Percentiles rank a stretch among this genome's conserved stretches.
Evolutionary conservation across 257 asterid genomes (phyloP).

Genomic region (Nicotiana sylvestris): DNA sequence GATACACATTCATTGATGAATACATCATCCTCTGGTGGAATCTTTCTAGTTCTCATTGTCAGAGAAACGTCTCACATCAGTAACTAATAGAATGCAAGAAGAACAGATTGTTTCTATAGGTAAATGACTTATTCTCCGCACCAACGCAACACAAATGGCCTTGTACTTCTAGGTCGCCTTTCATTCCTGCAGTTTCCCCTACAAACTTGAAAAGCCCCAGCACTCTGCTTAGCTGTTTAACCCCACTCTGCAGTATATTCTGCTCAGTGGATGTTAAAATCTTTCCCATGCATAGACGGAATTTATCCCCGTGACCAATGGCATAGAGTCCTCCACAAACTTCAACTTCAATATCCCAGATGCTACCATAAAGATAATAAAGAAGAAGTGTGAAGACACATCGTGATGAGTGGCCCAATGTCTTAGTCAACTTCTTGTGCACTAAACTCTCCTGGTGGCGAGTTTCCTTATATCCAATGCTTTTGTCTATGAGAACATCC

Average conservation of each 20-base stretch:
- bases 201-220: conserved; percentile 79
- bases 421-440: conserved; percentile 59
- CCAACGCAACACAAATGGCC: conserved; percentile 96
- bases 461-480: conserved; percentile 64
- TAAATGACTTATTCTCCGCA: conserved; percentile 42
- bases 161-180: conserved; percentile 75
- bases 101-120: conserved; percentile 61
- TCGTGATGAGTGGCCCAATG: conserved; percentile 69
- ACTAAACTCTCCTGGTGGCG: conserved; percentile 65
- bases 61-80: neutral
- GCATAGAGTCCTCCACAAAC: conserved; percentile 70
- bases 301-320: conserved; percentile 32
- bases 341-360: conserved; percentile 60
- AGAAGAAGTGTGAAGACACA: conserved; percentile 72
- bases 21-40: neutral
- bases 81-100: conserved; percentile 33
- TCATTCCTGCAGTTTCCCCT: conserved; percentile 66
- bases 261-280: conserved; percentile 59
- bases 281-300: conserved; percentile 71
- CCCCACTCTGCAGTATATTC: conserved; percentile 46
- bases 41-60: neutral
- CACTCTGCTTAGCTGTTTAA: conserved; percentile 67
- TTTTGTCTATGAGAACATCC: conserved; percentile 64
- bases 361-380: conserved; percentile 58
- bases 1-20: neutral